phyloP scores from a whole-genome alignment of 345 rosid genomes.

The Eucalyptus regnans region DNA sequence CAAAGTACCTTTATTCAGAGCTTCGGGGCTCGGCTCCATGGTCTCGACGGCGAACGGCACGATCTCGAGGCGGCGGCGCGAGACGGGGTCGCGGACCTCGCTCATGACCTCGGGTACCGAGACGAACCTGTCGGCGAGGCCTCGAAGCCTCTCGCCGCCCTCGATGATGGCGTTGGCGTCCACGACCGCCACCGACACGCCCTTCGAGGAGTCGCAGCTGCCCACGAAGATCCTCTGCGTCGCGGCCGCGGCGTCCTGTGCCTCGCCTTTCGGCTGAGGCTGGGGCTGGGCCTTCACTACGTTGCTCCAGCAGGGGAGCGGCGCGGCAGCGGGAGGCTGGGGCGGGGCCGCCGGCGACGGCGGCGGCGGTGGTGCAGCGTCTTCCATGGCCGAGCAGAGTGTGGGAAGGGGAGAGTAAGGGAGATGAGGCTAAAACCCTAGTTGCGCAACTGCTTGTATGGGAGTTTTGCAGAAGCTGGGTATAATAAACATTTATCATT shows the following conservation, averaged over 20 bases:
- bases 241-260: neutral
- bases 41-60: slow-evolving; percentile 66
- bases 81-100: slow-evolving; percentile 82
- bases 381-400: slow-evolving; percentile 1
- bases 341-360: neutral
- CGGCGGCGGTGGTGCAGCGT: neutral
- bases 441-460: neutral
- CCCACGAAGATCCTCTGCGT: slow-evolving; percentile 24
- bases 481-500: neutral
- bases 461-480: neutral
- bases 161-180: slow-evolving; percentile 88
- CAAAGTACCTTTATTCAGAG: slow-evolving; percentile 56
- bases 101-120: slow-evolving; percentile 72
- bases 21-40: slow-evolving; percentile 82
- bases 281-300: slow-evolving; percentile 40
- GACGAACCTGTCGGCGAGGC: slow-evolving; percentile 62
- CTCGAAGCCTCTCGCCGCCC: slow-evolving; percentile 45
- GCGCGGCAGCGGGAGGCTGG: neutral
- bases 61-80: slow-evolving; percentile 76
- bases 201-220: slow-evolving; percentile 63
- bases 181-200: slow-evolving; percentile 67
- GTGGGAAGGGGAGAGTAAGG: neutral
- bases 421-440: neutral
- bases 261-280: slow-evolving; percentile 8
- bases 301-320: slow-evolving; percentile 62